phyloP scores from a whole-genome alignment of 768 basidiomycete species.

The Dioszegia aurantiaca region DNA sequence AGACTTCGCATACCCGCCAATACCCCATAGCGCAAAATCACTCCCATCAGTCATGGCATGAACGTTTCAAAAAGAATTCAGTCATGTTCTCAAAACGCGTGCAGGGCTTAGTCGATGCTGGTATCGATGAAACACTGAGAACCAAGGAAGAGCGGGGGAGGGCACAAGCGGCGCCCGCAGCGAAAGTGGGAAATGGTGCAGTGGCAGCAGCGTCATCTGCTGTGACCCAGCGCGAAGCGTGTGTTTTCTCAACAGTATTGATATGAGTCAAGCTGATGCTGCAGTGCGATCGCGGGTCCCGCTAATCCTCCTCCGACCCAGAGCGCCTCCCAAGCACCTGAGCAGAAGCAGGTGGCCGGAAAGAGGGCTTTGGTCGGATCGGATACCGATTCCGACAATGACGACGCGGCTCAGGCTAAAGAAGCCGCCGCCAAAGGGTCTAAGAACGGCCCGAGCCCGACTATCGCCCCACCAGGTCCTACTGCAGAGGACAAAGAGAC shows the following conservation, averaged over 20 bases:
- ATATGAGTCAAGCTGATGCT: too few relatives aligned
- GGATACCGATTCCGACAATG: constrained; percentile 4
- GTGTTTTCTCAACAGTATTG: too few relatives aligned
- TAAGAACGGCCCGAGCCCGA: too few relatives aligned
- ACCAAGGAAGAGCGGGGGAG: constrained; percentile 30
- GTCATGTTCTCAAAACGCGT: constrained; percentile 20
- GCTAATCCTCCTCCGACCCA: not conserved
- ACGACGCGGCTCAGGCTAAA: too few relatives aligned
- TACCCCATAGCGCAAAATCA: constrained; percentile 29
- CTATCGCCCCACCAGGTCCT: too few relatives aligned
- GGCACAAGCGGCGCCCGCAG: not conserved
- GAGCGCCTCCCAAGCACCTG: not conserved
- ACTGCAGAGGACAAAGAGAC: too few relatives aligned
- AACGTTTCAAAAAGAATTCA: constrained; percentile 42
- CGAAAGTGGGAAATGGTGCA: too few relatives aligned
- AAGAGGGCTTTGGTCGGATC: constrained; percentile 7
- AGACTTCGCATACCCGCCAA: too few relatives aligned
- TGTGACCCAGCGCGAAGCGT: too few relatives aligned
- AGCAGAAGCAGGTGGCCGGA: not conserved
- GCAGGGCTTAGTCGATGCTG: constrained; percentile 11
- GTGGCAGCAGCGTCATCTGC: too few relatives aligned
- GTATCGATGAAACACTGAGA: constrained; percentile 31
- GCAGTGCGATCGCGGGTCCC: too few relatives aligned
- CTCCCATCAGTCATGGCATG: constrained; percentile 44
- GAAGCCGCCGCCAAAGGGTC: too few relatives aligned